Evolutionary conservation across 345 rosid genomes (phyloP), one percentile per base, ranked within the genome.

Genomic region (Anacardium occidentale): DNA sequence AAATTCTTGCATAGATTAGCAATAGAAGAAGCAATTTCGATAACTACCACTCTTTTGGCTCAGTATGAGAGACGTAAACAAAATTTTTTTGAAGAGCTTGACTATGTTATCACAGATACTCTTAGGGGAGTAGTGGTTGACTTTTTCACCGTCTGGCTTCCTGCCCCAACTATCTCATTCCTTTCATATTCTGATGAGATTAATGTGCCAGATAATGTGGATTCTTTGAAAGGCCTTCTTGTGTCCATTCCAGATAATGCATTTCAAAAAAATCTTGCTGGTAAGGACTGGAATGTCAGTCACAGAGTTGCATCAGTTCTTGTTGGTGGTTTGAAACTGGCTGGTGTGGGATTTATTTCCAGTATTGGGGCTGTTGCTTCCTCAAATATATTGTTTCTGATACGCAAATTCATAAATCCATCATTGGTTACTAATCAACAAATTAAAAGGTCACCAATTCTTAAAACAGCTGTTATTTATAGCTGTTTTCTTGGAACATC

Each of bases 181-280:
- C 84, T 91, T 73, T 90, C 94, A 48, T 84, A 84, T 73, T 84
- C 91, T 21, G 86, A 87, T 69, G 90, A 87, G 37, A 65, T 77
- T 32, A 75, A 74, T 75, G 71, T 75, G 18, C 79, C 94, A 44
- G 85, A 87, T 76, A 78, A 83, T 74, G 69, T 88, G 66, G 89
- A 89, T 77, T 84, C 87, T 53, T 68, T 91, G 47, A 80, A 76
- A 74, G 94, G 91, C 48, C 90, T 91, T 66, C 87, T 94, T 80
- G 94, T 90, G 64, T 91, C 93, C 55, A 90, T 91, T 69, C 98
- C 97, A 13, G 98, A 91, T 76, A 94, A 91, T 82, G 98, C 98
- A 54, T 94, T 94, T 83, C 98, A 94, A 76, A 94, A 94, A 81
- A 89, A 81, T 75, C 85, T 90, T 72, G 91, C 82, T 48, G 98